Conservation (phyloP, 108 stramenopile genomes). For the Pseudonitzschia multiseries region DNA sequence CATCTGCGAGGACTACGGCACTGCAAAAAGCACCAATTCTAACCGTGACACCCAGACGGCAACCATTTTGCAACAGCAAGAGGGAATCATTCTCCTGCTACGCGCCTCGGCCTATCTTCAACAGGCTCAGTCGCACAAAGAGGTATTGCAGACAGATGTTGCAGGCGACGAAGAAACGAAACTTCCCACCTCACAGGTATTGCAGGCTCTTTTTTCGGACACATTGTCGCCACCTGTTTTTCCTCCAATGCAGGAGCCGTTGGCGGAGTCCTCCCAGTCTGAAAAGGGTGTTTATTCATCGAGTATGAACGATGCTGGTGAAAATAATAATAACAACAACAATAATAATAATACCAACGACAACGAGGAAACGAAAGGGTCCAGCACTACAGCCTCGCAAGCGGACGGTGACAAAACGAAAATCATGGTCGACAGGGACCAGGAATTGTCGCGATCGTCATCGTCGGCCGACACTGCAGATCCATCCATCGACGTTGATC, state of each 20-base stretch:
- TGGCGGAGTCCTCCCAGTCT: no score
- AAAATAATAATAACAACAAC: no score
- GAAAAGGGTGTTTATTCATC: no score
- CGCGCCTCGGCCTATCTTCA: constrained; percentile 65
- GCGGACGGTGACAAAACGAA: background rate
- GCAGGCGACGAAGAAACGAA: constrained; percentile 41
- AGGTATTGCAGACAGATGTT: constrained; percentile 32
- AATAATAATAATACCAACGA: no score
- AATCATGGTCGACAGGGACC: background rate
- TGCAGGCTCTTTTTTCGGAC: constrained; percentile 52
- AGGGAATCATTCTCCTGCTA: constrained; percentile 62
- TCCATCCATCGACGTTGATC: background rate
- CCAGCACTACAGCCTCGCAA: background rate
- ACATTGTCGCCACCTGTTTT: constrained; percentile 21
- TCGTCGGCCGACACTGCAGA: background rate
- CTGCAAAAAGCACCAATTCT: background rate
- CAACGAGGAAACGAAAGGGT: no score
- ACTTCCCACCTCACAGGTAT: constrained; percentile 42
- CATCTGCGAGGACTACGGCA: constrained; percentile 13
- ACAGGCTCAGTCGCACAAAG: constrained; percentile 58
- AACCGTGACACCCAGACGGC: no score
- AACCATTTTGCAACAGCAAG: constrained; percentile 24
- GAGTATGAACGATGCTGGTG: no score
- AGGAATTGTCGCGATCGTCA: background rate
- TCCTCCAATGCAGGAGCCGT: no score